Evolutionary conservation across 2,329 filamentous ascomycete genomes (phyloP).

Genomic region (Dothidotthia symphoricarpi): DNA sequence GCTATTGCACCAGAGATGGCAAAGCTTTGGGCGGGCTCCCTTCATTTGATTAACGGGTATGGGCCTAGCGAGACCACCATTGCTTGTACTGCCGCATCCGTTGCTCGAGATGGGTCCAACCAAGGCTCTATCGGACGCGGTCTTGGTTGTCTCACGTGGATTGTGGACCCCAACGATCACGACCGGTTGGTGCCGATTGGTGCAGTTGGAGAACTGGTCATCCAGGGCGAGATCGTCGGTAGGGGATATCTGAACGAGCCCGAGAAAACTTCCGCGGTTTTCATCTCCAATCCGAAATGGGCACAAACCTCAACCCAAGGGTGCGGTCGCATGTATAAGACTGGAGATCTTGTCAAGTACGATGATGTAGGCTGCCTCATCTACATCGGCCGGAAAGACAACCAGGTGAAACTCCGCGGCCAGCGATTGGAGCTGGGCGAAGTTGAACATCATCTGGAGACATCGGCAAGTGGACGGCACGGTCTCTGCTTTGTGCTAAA

Average conservation of each 20-base stretch:
- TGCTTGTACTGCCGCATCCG: not conserved
- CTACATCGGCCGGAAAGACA: conserved; percentile 10
- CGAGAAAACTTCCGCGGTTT: conserved; percentile 13
- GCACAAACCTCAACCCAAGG: not conserved
- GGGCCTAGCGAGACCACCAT: not conserved
- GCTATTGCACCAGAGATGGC: not conserved
- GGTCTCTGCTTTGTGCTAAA: conserved; percentile 44
- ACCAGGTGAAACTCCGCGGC: conserved; percentile 26
- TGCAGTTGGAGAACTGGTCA: conserved; percentile 45
- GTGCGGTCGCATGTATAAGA: conserved; percentile 10
- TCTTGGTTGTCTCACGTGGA: conserved; percentile 50
- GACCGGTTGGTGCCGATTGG: conserved; percentile 19
- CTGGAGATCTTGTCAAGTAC: conserved; percentile 14
- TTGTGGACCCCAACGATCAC: conserved; percentile 20
- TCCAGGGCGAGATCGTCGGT: conserved; percentile 22
- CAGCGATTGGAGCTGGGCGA: conserved; percentile 43
- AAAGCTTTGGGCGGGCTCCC: not conserved
- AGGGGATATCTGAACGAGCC: conserved; percentile 24
- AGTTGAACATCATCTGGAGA: conserved; percentile 35
- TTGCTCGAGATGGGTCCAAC: too few species aligned
- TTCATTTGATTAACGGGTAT: not conserved
- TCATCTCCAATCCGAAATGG: conserved; percentile 31
- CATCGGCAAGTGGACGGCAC: too few species aligned
- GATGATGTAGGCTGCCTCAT: conserved; percentile 3
- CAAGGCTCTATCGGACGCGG: conserved; percentile 39